Base-by-base conservation (phyloP, 2,329 filamentous ascomycete genomes). In the Fusarium bactridioides region DNA sequence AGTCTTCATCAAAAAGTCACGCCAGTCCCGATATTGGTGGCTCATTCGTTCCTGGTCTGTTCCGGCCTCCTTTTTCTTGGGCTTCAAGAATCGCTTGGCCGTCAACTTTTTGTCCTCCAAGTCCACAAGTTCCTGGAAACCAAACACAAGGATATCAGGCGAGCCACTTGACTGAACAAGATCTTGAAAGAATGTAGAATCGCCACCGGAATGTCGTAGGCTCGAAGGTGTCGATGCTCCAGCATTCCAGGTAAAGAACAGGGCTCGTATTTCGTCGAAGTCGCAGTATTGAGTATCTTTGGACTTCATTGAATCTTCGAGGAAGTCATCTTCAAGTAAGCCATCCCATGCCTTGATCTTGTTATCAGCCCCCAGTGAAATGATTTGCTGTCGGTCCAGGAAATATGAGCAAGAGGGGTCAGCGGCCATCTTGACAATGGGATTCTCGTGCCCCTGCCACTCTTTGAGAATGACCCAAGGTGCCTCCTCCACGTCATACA, bases 81-180 rank as follows among this genome's bases (percentile, higher is more conserved):
- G 94, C 78, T 95, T 96, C 79, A 98, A 92, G 75, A 98, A 91
- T 61, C 93, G 94, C 83, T 96, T 98, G n/a, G 96, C 96, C 27
- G 95, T 98, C 56, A 97, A 93, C 74, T 95, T 97, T 84, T 98
- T 98, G 83, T 99, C 94, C 80, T 99, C 96, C 12, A 99, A 86
- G 78, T 99, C 96, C 8, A 99, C 96, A n/a, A 99, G 87, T 82
- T 99, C 96, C 81, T 99, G 96, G 81, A 99, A 99, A 3, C 95
- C 95, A 84, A 99, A 99, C 2, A 98, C 89, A 5, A 98, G 83
- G 55, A 99, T 94, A 75, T 98, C 96, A 0, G 96, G 94, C 12
- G 92, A 90, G 43, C 92, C 88, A 69, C 92, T 91, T n/a, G 88
- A 89, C 72, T 91, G 89, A 31, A 99, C 85, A 21, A 97, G 87